These are phyloP conservation scores for Coemansia sp. DNA, from an alignment of 192 early-diverging fungal genomes.

Conservation along the genomic window DNA sequence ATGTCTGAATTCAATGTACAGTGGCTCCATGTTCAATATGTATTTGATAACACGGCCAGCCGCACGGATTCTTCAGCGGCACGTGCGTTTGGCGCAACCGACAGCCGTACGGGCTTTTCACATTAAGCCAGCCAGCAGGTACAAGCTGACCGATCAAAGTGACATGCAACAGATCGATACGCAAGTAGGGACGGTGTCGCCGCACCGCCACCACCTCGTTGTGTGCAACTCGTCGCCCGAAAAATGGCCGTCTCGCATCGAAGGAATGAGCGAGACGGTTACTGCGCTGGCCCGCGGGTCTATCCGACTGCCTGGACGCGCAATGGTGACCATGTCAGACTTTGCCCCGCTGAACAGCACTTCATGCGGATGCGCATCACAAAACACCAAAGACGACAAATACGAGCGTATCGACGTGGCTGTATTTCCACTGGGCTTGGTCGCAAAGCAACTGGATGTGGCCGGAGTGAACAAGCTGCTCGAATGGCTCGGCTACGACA, in stretches of 20 bases:
- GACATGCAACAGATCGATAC: constrained; percentile 1
- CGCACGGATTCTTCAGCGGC: background rate
- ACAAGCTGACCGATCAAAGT: background rate
- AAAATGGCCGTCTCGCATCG: constrained; percentile 46
- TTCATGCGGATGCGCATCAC: constrained; percentile 3
- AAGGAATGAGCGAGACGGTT: constrained; percentile 42
- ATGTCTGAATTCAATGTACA: background rate
- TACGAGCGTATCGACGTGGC: constrained; percentile 36
- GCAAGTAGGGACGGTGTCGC: constrained; percentile 36
- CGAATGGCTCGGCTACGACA: constrained; percentile 29
- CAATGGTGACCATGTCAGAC: constrained; percentile 51
- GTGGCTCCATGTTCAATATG: background rate
- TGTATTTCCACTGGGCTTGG: constrained; percentile 38
- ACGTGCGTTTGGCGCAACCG: background rate
- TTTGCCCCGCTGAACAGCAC: constrained; percentile 25
- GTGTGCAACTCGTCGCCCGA: constrained; percentile 44
- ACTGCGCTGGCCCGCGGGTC: constrained; percentile 37
- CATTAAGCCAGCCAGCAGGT: background rate
- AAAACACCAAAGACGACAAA: constrained; percentile 5
- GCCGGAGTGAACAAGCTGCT: constrained; percentile 24
- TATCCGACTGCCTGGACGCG: constrained; percentile 30
- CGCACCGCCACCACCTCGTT: constrained; percentile 41
- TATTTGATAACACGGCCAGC: background rate
- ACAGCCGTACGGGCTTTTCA: background rate
- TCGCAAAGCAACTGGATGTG: constrained; percentile 37